Percentiles rank a stretch among this genome's conserved stretches.
These are phyloP conservation scores for Candida nemodendra DNA, from an alignment of 805 yeast species.

Conservation along the genomic window DNA sequence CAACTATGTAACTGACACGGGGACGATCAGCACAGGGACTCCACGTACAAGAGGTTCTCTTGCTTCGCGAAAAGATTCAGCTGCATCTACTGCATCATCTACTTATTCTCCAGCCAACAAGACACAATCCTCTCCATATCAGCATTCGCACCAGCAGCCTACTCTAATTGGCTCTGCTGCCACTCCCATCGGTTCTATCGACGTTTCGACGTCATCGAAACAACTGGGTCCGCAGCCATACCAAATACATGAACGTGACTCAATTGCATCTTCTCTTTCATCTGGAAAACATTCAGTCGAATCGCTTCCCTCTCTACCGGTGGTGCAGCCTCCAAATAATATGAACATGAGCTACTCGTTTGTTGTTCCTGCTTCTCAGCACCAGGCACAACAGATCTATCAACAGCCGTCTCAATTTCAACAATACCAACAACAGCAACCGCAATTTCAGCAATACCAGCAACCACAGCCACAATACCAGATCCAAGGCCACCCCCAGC, in stretches of 20 bases:
- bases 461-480: slow-evolving; percentile 6
- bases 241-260: slow-evolving; percentile 1
- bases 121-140: background rate
- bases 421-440: slow-evolving; percentile 15
- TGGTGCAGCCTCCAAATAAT: background rate
- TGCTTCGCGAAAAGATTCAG: slow-evolving; percentile 3
- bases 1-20: background rate
- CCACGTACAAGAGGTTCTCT: slow-evolving; percentile 1
- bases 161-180: background rate
- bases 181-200: background rate
- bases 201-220: background rate
- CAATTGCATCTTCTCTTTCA: background rate
- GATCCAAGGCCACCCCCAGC: slow-evolving; percentile 5
- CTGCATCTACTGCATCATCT: slow-evolving; percentile 6
- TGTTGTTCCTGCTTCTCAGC: background rate
- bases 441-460: slow-evolving; percentile 21
- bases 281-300: no score
- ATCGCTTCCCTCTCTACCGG: background rate
- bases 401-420: slow-evolving; percentile 9
- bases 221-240: background rate
- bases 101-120: slow-evolving; percentile 4
- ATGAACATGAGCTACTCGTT: slow-evolving; percentile 2
- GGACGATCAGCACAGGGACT: background rate
- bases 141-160: background rate
- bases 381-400: slow-evolving; percentile 1